These are phyloP conservation scores for Phaeosphaeria sp. DNA, from an alignment of 2,329 filamentous ascomycete genomes.

Conservation along the genomic window DNA sequence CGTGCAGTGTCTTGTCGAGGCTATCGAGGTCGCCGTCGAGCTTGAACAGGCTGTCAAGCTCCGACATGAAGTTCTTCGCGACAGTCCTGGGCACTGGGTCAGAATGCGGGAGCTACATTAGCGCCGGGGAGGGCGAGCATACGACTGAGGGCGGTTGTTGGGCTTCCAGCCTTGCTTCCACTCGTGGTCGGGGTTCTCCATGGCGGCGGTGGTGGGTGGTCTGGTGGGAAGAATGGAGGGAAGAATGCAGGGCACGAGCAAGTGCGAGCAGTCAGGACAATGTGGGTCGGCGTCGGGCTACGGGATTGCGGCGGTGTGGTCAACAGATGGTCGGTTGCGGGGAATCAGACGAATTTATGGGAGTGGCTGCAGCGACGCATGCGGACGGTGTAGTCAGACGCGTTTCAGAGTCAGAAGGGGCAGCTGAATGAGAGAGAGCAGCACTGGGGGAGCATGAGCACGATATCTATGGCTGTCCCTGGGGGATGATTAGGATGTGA, in stretches of 20 bases:
- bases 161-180: conserved; percentile 77
- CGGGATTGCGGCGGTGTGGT: conserved; percentile 2
- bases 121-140: conserved; percentile 50
- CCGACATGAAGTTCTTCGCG: conserved; percentile 83
- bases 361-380: conserved; percentile 22
- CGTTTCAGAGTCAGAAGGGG: conserved; percentile 31
- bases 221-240: conserved; percentile 12
- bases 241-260: neutral
- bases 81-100: conserved; percentile 70
- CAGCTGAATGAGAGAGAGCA: conserved; percentile 17
- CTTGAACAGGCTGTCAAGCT: conserved; percentile 88
- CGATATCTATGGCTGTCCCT: conserved; percentile 29
- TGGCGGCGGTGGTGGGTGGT: conserved; percentile 26
- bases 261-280: neutral
- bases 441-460: conserved; percentile 34
- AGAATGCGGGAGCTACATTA: conserved; percentile 32
- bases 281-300: conserved; percentile 1
- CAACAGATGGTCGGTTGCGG: conserved; percentile 9
- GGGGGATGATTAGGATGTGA: conserved; percentile 13
- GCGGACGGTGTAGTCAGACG: conserved; percentile 24
- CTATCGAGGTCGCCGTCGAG: conserved; percentile 80
- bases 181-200: conserved; percentile 54
- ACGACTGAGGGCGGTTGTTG: conserved; percentile 84
- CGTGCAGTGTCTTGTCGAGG: conserved; percentile 76
- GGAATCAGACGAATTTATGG: conserved; percentile 12